These are phyloP conservation scores for Arthroderma uncinatum DNA, from an alignment of 2,329 filamentous ascomycete species.

Conservation along the genomic window DNA sequence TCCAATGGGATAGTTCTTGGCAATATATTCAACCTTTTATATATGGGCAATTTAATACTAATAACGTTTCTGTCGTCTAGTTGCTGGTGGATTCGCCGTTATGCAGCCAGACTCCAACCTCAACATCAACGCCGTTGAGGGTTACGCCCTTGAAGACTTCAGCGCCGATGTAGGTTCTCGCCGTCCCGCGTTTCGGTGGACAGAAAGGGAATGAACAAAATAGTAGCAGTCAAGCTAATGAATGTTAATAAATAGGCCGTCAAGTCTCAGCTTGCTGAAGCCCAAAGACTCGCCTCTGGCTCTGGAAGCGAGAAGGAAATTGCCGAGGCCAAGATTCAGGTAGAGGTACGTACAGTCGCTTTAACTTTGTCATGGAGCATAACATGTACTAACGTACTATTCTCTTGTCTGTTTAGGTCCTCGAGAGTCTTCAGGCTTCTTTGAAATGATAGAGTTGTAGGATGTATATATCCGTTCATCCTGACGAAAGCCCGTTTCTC, in stretches of 20 bases:
- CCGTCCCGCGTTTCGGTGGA: not conserved
- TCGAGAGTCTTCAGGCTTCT: conserved; percentile 40
- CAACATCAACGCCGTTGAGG: conserved; percentile 98
- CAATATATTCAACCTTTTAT: not conserved
- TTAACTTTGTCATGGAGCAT: not conserved
- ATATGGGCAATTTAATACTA: not conserved
- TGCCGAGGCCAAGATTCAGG: conserved; percentile 96
- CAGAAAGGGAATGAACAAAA: not conserved
- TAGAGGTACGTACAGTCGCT: conserved; percentile 58
- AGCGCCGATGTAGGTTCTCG: conserved; percentile 57
- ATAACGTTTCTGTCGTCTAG: conserved; percentile 37
- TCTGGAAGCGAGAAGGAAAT: conserved; percentile 92
- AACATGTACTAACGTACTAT: conserved; percentile 5
- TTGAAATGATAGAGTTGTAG: conserved; percentile 36
- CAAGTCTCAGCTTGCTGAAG: conserved; percentile 80
- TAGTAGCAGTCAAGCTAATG: not conserved
- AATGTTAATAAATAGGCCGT: conserved; percentile 47
- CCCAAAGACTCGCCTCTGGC: conserved; percentile 86
- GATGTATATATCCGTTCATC: conserved; percentile 29
- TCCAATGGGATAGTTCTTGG: not conserved
- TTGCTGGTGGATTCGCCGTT: conserved; percentile 92
- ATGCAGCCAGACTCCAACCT: conserved; percentile 89
- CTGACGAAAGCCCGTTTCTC: conserved; percentile 12
- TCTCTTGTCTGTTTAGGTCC: conserved; percentile 28
- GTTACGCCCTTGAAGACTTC: conserved; percentile 90